phyloP scores from a whole-genome alignment of 2,329 filamentous ascomycete species.

The Colletotrichum spinosum region DNA sequence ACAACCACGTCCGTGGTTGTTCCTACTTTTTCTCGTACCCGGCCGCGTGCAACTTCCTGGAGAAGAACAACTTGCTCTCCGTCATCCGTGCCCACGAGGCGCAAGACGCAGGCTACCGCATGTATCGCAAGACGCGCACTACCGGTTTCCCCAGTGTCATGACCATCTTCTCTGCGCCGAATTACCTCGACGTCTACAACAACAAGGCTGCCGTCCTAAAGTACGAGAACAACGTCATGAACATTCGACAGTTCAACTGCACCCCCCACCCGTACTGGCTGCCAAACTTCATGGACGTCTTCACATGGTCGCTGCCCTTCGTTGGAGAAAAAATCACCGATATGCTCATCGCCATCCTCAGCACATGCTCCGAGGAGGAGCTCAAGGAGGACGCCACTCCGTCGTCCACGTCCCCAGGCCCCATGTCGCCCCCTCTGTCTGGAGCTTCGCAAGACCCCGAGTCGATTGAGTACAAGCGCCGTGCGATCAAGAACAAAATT shows the following conservation, averaged over 20 bases:
- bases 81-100: slow-evolving; percentile 98
- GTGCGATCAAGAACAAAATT: slow-evolving; percentile 99
- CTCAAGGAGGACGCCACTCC: slow-evolving; percentile 88
- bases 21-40: slow-evolving; percentile 99
- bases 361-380: slow-evolving; percentile 99
- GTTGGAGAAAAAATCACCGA: slow-evolving; percentile 99
- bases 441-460: slow-evolving; percentile 74
- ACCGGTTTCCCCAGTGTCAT: slow-evolving; percentile 99
- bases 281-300: slow-evolving; percentile 99
- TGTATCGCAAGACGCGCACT: slow-evolving; percentile 98
- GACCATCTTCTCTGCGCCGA: slow-evolving; percentile 99
- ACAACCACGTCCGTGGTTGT: slow-evolving; percentile 98
- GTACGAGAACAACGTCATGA: slow-evolving; percentile 99
- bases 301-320: slow-evolving; percentile 99
- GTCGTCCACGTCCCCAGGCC: slow-evolving; percentile 75
- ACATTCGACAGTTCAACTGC: slow-evolving; percentile 99
- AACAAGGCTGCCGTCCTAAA: slow-evolving; percentile 99
- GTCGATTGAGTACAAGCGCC: slow-evolving; percentile 91
- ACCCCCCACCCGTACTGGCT: slow-evolving; percentile 99
- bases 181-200: slow-evolving; percentile 99
- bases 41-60: slow-evolving; percentile 94
- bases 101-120: slow-evolving; percentile 97
- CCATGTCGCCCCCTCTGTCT: slow-evolving; percentile 78
- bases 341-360: slow-evolving; percentile 98
- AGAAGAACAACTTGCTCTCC: slow-evolving; percentile 98